Percentiles rank a stretch among this genome's conserved stretches.
Conservation (phyloP, 768 basidiomycete genomes). For the Inosperma sp. region DNA sequence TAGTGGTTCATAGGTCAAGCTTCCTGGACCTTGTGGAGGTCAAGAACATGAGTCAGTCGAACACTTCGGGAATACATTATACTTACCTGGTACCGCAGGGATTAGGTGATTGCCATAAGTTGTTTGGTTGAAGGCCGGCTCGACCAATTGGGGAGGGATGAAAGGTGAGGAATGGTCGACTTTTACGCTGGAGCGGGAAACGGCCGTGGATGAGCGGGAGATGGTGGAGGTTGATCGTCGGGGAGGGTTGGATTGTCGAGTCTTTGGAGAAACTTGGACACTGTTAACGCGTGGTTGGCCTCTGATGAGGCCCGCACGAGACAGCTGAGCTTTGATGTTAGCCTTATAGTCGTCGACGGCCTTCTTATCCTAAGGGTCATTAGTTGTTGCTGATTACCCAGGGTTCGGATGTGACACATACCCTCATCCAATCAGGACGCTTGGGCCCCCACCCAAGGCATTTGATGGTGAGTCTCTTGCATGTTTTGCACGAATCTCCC, state of each 20-base stretch:
- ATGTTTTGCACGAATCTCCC: conserved; percentile 76
- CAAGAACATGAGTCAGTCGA: conserved; percentile 27
- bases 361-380: conserved; percentile 62
- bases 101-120: conserved; percentile 26
- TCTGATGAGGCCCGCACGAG: conserved; percentile 72
- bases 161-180: conserved; percentile 19
- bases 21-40: conserved; percentile 28
- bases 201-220: no score
- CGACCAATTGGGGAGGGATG: conserved; percentile 23
- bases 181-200: conserved; percentile 9
- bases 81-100: conserved; percentile 45
- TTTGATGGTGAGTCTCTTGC: conserved; percentile 71
- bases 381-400: conserved; percentile 15
- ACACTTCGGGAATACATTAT: conserved; percentile 15
- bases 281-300: conserved; percentile 70
- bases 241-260: conserved; percentile 4
- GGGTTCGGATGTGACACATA: conserved; percentile 28
- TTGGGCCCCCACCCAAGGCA: conserved; percentile 83
- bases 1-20: conserved; percentile 12
- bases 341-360: conserved; percentile 80
- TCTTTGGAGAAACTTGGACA: conserved; percentile 30
- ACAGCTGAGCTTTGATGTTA: conserved; percentile 76
- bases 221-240: background rate
- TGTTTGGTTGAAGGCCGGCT: conserved; percentile 22
- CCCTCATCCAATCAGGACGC: conserved; percentile 88